These are phyloP conservation scores for Passalora sequoiae DNA, from an alignment of 2,329 filamentous ascomycete genomes.

Conservation along the genomic window DNA sequence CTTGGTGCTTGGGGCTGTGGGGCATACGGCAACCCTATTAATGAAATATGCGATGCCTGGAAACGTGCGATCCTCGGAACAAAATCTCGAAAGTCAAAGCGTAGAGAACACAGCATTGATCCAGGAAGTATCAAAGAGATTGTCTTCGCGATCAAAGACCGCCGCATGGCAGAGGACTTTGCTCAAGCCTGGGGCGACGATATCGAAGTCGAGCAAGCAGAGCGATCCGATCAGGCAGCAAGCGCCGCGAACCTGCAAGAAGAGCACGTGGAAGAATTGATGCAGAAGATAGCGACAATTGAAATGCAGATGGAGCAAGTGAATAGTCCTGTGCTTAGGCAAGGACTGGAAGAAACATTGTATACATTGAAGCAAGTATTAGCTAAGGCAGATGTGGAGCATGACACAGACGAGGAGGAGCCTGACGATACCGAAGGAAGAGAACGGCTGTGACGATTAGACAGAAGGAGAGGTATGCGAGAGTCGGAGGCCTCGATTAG, in stretches of 20 bases:
- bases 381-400: not conserved
- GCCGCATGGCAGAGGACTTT: constrained; percentile 50
- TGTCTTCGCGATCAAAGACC: constrained; percentile 54
- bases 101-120: constrained; percentile 22
- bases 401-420: too few relatives aligned
- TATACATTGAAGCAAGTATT: not conserved
- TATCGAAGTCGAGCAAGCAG: constrained; percentile 10
- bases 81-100: constrained; percentile 40
- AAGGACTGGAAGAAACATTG: constrained; percentile 2
- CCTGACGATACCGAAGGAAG: too few relatives aligned
- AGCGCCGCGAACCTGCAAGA: not conserved
- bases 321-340: constrained; percentile 4
- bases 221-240: not conserved
- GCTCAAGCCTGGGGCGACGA: constrained; percentile 28
- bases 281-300: constrained; percentile 26
- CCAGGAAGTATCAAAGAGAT: constrained; percentile 44
- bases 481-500: too few relatives aligned
- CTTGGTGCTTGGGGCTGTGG: constrained; percentile 62
- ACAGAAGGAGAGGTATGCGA: too few relatives aligned
- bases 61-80: not conserved
- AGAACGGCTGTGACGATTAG: too few relatives aligned
- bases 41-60: constrained; percentile 49
- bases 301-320: constrained; percentile 29
- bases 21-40: constrained; percentile 57
- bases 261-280: constrained; percentile 15